Base-by-base conservation (phyloP, 305 asterid species). In the Rubia balearica region DNA sequence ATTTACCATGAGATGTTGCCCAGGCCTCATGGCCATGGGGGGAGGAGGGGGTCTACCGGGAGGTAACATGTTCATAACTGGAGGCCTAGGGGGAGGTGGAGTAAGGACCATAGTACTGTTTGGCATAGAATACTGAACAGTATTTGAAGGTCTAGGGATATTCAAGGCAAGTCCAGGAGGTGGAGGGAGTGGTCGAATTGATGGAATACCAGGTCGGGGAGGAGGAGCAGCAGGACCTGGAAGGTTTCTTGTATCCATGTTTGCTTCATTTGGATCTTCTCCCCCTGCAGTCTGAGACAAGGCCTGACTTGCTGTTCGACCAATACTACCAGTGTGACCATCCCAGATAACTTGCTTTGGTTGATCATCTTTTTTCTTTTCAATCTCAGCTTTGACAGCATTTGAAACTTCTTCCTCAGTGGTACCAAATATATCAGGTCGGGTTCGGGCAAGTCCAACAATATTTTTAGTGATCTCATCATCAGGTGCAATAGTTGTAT, bases 331-430 rank as follows among this genome's bases (percentile, higher is more conserved):
- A 0, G 95, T 84, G 78, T 92, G 98, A 49, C 98, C 97, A 78
- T 92, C 97, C 96, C 98, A 92, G 80, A 92, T 89, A 65, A 90
- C 98, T 77, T 92, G 96, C 82, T 89, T 92, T 1, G 98, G 96
- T 79, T 88, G 96, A 81, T 92, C 98, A 22, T 90, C 94, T 27
- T 82, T 90, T 84, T 90, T 90, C 89, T 89, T 92, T 73, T 90
- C 97, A 69, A 92, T 92, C 85, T 90, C 97, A 3, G 96, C 97
- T 80, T 86, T 90, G 63, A 92, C 98, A 33, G 97, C 97, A 76
- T 92, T 90, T 41, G 98, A 90, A 61, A 90, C 97, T 83, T 92
- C 98, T 84, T 92, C 98, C 72, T 90, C 97, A 0, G 97, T 92
- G 38, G 97, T 92, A 74, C 98, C 98, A 75, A 92, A 92, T 64